Conservation (phyloP, 225 moss, liverwort and hornwort species). For the Sphagnum contortum region DNA sequence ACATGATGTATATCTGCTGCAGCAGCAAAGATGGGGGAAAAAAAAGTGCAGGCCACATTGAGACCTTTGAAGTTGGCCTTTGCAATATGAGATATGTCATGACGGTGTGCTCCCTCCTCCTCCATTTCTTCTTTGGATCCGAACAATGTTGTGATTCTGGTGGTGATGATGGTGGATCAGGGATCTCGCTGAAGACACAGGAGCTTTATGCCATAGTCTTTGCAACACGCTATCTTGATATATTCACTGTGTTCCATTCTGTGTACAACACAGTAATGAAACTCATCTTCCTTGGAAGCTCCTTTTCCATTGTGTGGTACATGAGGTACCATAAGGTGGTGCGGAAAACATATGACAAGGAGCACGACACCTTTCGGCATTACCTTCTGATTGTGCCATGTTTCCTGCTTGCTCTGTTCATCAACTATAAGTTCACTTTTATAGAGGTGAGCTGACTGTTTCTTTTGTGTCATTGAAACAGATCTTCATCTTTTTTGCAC, state of each 20-base stretch:
- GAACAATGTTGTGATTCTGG: no score
- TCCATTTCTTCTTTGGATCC: no score
- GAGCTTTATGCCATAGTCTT: conserved; percentile 92
- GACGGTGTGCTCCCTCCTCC: no score
- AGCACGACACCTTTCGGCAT: conserved; percentile 78
- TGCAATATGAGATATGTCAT: no score
- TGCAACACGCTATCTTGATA: conserved; percentile 75
- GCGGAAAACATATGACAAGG: conserved; percentile 67
- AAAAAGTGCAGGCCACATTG: no score
- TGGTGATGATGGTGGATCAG: conserved; percentile 11
- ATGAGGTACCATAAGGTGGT: conserved; percentile 75
- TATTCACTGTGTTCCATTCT: conserved; percentile 60
- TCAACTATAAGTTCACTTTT: conserved; percentile 70
- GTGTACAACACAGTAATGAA: conserved; percentile 88
- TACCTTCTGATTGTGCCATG: conserved; percentile 76
- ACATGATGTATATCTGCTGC: no score
- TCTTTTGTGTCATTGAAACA: no score
- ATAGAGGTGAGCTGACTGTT: conserved; percentile 38
- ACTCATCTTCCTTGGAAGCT: conserved; percentile 74
- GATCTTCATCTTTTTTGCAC: no score
- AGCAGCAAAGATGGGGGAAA: no score
- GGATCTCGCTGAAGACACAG: conserved; percentile 87
- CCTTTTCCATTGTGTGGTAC: conserved; percentile 80
- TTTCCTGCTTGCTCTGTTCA: conserved; percentile 59
- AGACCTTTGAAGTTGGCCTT: no score